Base-by-base conservation (phyloP, 1,284 basidiomycete genomes). In the Cutaneotrichosporon sp. region DNA sequence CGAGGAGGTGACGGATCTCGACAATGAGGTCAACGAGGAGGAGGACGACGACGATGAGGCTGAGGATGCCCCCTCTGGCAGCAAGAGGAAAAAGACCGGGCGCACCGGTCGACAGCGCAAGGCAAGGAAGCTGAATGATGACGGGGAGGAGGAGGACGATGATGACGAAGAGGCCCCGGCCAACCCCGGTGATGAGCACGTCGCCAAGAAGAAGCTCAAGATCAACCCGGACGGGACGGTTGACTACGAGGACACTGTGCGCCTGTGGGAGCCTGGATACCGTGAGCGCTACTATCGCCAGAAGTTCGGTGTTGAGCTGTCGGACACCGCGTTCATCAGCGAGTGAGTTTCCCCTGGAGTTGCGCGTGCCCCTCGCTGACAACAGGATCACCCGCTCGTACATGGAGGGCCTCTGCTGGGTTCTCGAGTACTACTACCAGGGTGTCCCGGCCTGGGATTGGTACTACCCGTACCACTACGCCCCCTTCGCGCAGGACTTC, bases 401-500 rank as follows among this genome's bases (percentile, higher is more conserved):
- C 78, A 84, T 98, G 61, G 95, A 99, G 81, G 97, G 97, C 46
- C 84, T 99, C 55, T 88, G 88, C 61, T 99, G 97, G 97, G 97
- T 99, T 0, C 81, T 99, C 56, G 89, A 90, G 63, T 99, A 99
- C 81, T 99, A 99, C 77, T 99, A 98, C 79, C 95, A 98, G 85
- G 97, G 97, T 68, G 92, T 92, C 73, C 93, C 95, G 4, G 95
- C 94, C 1, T 99, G 97, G 97, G 88, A 94, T 72, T 99, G 97
- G 97, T 99, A 90, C 80, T 99, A 98, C 76, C 97, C 97, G 0
- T 97, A 91, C 75, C 95, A 99, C 80, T 99, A 95, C 77, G 93
- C 97, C 5, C 97, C 97, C 1, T 99, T 99, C 76, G 97, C 97
- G 7, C 89, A 90, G 62, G 97, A 99, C 78, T 98, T 99, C 71